A percentile compares a stretch with the other conserved stretches of the same genome.
Evolutionary conservation across 768 basidiomycete genomes (phyloP).

Genomic region (Dacryopinax spathularia): DNA sequence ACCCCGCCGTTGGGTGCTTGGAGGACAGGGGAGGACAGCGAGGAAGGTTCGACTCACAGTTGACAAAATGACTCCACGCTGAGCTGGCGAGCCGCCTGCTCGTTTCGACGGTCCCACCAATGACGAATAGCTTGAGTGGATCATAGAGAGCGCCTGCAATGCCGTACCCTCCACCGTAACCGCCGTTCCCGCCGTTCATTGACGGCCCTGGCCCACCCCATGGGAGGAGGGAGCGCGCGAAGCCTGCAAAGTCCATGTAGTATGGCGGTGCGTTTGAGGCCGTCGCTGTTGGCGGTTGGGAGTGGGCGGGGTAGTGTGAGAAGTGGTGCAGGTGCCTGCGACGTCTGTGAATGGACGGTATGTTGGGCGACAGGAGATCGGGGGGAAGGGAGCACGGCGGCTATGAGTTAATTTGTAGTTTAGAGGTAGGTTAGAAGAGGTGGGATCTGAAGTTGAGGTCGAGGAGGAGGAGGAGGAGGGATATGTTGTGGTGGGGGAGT

Average conservation of each 20-base stretch:
- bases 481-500: too few relatives aligned
- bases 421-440: too few relatives aligned
- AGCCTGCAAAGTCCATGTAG: conserved; percentile 1
- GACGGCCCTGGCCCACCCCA: neutral
- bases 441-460: too few relatives aligned
- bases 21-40: neutral
- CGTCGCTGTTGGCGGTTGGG: neutral
- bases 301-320: neutral
- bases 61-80: conserved; percentile 81
- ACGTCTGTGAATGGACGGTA: neutral
- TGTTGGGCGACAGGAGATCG: neutral
- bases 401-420: neutral
- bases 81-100: conserved; percentile 66
- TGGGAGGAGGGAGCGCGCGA: conserved; percentile 1
- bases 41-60: conserved; percentile 39
- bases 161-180: neutral
- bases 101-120: conserved; percentile 79
- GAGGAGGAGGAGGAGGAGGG: too few relatives aligned
- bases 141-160: neutral
- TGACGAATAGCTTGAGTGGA: conserved; percentile 58
- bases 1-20: too few relatives aligned
- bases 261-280: neutral
- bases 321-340: neutral
- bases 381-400: neutral
- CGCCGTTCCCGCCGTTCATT: neutral